Base-by-base conservation (phyloP, 176 grass and related monocot species). In the Aegilops speltoides region DNA sequence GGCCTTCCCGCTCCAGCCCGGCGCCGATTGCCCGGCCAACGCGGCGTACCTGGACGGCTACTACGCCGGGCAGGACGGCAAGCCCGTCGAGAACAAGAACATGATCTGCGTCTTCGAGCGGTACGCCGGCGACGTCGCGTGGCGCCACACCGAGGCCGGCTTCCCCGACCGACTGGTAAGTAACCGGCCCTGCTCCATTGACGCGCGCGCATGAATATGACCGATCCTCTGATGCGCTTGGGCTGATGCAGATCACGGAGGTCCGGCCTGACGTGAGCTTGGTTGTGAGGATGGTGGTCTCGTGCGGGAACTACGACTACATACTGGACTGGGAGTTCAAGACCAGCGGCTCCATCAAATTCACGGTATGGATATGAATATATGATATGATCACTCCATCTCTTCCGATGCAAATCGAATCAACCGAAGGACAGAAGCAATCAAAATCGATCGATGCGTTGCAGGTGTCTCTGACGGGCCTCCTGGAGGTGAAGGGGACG, bases 281-380 rank as follows among this genome's bases (percentile, higher is more conserved):
- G 81, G 93, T 95, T 24, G 91, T 90, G 87, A 91, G 95, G 71
- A 93, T 93, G 95, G 93, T 89, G 71, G 68, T 89, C 12, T 91
- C 89, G 0, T 29, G 86, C 14, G 95, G 95, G 38, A 98, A 98
- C 82, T 95, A 98, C 33, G 95, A 95, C 72, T 98, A 98, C 43
- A 88, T 95, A 0, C 16, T 98, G 40, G 93, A 98, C 71, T 98
- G 95, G 95, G 95, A 98, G 41, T 95, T 98, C 83, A 98, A 98
- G 87, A 92, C 83, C 26, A 90, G 76, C 33, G 93, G 95, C 72
- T 90, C 91, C 20, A 89, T 98, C 80, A 88, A 90, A 22, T 80
- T 95, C 63, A 67, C 59, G 89, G 95, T 92, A 90, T 48, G 37
- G 4, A 79, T 83, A 36, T 28, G 28, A 28, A 28, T 28, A 2